These are phyloP conservation scores for Penicillium olsonii DNA, from an alignment of 2,329 filamentous ascomycete species.

Conservation along the genomic window DNA sequence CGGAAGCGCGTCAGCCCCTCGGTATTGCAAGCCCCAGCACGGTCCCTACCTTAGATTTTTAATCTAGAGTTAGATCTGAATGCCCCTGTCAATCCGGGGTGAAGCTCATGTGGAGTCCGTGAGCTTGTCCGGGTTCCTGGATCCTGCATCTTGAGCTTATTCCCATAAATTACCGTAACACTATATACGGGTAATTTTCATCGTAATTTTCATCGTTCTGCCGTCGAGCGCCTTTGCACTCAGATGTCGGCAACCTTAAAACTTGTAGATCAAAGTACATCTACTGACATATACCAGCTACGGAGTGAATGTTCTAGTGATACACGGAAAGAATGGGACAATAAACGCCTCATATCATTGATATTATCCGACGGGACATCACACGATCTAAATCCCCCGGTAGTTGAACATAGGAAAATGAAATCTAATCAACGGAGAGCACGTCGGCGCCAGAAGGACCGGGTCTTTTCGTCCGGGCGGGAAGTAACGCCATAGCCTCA, in stretches of 20 bases:
- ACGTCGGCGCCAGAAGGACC: conserved; percentile 29
- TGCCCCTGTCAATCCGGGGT: conserved; percentile 23
- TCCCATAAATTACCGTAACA: conserved; percentile 3
- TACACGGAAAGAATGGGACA: conserved; percentile 6
- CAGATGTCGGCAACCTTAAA: too few species aligned
- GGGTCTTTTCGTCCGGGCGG: conserved; percentile 27
- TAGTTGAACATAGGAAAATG: conserved; percentile 27
- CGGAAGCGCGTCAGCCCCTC: conserved; percentile 17
- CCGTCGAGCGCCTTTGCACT: too few species aligned
- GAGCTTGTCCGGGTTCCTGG: conserved; percentile 3
- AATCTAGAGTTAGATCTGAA: conserved; percentile 9
- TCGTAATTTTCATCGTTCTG: conserved; percentile 17
- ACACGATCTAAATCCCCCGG: conserved; percentile 27
- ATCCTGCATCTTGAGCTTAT: conserved; percentile 10
- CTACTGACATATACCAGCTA: too few species aligned
- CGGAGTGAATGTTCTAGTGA: not conserved
- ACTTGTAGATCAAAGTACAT: too few species aligned
- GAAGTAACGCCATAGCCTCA: conserved; percentile 34
- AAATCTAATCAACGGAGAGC: conserved; percentile 27
- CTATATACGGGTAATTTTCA: not conserved
- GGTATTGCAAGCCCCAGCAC: conserved; percentile 14
- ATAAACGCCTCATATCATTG: conserved; percentile 24
- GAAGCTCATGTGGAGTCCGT: conserved; percentile 25
- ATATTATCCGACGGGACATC: conserved; percentile 31
- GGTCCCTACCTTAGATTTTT: conserved; percentile 22